Conservation (phyloP, 176 grass and related monocot genomes). For the Urochloa ruziziensis region DNA sequence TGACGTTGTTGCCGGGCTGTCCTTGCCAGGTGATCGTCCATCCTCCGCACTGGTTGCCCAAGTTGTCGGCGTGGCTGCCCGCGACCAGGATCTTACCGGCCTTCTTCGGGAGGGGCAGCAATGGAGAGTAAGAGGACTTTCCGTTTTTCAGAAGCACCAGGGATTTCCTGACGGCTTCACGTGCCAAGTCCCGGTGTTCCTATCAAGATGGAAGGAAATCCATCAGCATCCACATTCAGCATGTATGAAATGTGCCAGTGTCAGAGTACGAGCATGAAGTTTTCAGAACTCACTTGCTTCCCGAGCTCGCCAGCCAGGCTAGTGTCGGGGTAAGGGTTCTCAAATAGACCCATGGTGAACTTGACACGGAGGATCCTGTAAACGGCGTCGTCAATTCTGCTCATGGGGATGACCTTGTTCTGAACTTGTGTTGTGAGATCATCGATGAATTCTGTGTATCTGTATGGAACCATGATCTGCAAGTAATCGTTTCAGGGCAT, state of each 20-base stretch:
- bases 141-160: slow-evolving; percentile 78
- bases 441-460: slow-evolving; percentile 61
- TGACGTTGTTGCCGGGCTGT: slow-evolving; percentile 48
- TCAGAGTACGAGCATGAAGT: neutral
- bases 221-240: neutral
- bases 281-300: slow-evolving; percentile 41
- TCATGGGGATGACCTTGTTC: slow-evolving; percentile 64
- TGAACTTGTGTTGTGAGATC: slow-evolving; percentile 59
- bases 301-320: slow-evolving; percentile 55
- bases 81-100: slow-evolving; percentile 59
- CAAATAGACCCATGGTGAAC: slow-evolving; percentile 76
- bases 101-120: slow-evolving; percentile 70
- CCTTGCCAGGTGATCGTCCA: slow-evolving; percentile 86
- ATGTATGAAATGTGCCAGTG: neutral
- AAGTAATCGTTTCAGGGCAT: neutral
- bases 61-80: slow-evolving; percentile 62
- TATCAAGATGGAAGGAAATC: neutral
- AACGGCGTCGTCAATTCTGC: slow-evolving; percentile 72
- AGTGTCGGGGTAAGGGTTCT: slow-evolving; percentile 51
- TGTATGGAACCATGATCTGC: slow-evolving; percentile 73
- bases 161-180: slow-evolving; percentile 73
- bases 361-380: slow-evolving; percentile 79
- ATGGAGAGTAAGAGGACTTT: slow-evolving; percentile 14
- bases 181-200: slow-evolving; percentile 67
- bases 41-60: slow-evolving; percentile 71